Base-by-base conservation (phyloP, 2,329 filamentous ascomycete genomes). In the Alternaria panax region DNA sequence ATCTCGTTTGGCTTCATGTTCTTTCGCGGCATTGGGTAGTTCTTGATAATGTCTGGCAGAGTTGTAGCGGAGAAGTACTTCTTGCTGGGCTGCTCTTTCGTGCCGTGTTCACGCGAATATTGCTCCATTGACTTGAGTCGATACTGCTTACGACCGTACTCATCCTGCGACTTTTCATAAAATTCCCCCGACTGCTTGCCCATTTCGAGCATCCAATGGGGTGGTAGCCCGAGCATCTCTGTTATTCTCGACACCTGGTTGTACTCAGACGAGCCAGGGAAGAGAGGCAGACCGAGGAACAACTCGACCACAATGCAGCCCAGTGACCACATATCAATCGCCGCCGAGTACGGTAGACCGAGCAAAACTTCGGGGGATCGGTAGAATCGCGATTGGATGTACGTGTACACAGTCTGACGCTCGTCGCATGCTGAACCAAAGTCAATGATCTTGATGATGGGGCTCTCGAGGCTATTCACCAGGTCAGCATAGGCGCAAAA, bases 391-490 rank as follows among this genome's bases (percentile, higher is more conserved):
- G 95, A 99, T 78, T 99, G 95, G 62, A 99, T 99, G 78, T 99
- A 99, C 6, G 95, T 99, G 79, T 99, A 99, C 27, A 99, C 95
- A 0, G 95, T 99, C 78, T 99, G 95, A 51, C 95, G 89, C 80
- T 99, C 95, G 78, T 99, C 95, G 78, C 95, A 99, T 14, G 95
- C 95, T 36, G 95, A 99, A 42, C 95, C 95, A 75, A 99, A 99
- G 84, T 99, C 95, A 77, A 99, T 99, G 73, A 99, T 97, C 80
- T 99, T 99, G 85, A 99, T 99, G 68, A 99, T 98, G 3, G 95
- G 95, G 72, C 94, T 98, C 78, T 99, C 95, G 41, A 99, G 88
- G 76, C 87, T 89, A 64, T 32, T 32, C 27, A 18, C 53, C 59
- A 53, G 18, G 38, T 67, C 51, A 75, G 67, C 36, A 16, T 32